Evolutionary conservation across 257 asterid genomes (phyloP).

Genomic region (Solanum appendiculatum): DNA sequence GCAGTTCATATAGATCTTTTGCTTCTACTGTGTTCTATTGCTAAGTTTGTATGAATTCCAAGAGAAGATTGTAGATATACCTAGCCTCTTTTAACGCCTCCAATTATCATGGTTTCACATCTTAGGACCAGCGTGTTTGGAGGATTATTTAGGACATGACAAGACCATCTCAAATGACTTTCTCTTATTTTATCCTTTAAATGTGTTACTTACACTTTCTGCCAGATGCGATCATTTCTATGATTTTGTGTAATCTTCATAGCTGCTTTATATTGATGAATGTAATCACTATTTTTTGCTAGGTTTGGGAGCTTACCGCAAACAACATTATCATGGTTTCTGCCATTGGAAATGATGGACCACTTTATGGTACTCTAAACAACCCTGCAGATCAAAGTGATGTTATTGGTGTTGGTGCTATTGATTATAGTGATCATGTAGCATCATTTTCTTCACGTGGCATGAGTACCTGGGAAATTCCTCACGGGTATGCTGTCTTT

Average conservation of each 20-base stretch:
- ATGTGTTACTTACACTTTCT: background rate
- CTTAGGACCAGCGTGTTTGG: background rate
- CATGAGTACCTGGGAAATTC: constrained; percentile 99
- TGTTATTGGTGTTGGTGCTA: constrained; percentile 98
- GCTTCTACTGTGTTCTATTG: background rate
- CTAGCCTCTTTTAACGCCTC: background rate
- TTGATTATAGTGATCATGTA: constrained; percentile 92
- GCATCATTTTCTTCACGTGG: constrained; percentile 99
- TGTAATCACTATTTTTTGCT: background rate
- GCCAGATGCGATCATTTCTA: background rate
- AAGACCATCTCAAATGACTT: background rate
- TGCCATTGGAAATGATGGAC: constrained; percentile 96
- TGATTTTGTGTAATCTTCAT: background rate
- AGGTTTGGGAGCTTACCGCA: constrained; percentile 98
- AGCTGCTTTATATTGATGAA: background rate
- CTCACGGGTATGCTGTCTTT: constrained; percentile 68
- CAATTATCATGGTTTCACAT: background rate
- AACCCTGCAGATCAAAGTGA: constrained; percentile 99
- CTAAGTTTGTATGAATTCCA: background rate
- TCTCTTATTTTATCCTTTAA: background rate
- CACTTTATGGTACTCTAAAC: constrained; percentile 93
- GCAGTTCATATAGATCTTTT: background rate
- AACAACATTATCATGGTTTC: constrained; percentile 91
- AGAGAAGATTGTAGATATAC: background rate
- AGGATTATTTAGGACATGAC: background rate